Evolutionary conservation across 441 rosid species (phyloP).

Genomic region (Gossypium gossypioides): DNA sequence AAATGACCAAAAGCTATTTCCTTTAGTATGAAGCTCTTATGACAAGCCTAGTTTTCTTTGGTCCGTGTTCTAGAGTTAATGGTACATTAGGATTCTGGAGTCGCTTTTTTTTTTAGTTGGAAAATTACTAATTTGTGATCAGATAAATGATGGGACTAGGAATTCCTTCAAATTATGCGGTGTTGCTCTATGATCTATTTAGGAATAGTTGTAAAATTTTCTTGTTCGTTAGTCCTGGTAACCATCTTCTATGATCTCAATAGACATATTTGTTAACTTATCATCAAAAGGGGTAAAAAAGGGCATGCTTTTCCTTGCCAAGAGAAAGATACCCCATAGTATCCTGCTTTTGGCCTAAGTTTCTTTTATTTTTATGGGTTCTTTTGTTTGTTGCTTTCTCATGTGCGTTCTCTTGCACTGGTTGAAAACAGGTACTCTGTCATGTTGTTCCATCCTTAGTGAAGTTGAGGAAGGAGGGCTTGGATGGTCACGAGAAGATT

Average conservation of each 20-base stretch:
- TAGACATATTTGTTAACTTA: neutral
- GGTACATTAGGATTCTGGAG: neutral
- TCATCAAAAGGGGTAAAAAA: neutral
- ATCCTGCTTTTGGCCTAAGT: neutral
- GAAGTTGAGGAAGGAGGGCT: constrained; percentile 90
- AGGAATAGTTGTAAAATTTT: neutral
- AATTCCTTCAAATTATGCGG: neutral
- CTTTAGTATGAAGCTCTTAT: neutral
- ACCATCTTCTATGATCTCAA: neutral
- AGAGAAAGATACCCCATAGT: neutral
- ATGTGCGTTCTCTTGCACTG: constrained; percentile 10
- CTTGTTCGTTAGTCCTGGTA: neutral
- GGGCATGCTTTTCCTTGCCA: neutral
- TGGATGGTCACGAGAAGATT: constrained; percentile 92
- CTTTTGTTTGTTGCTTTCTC: neutral
- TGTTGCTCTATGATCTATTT: neutral
- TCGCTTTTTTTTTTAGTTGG: neutral
- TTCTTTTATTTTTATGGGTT: neutral
- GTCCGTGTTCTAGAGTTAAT: neutral
- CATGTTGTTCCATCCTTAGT: constrained; percentile 80
- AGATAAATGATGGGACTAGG: neutral
- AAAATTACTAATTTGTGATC: neutral
- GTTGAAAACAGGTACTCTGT: constrained; percentile 57
- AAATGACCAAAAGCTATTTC: neutral
- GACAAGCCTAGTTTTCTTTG: neutral